Percentiles rank a stretch among this genome's conserved stretches.
Conservation (phyloP, 1,284 basidiomycete species). For the Cryptococcus sp. region DNA sequence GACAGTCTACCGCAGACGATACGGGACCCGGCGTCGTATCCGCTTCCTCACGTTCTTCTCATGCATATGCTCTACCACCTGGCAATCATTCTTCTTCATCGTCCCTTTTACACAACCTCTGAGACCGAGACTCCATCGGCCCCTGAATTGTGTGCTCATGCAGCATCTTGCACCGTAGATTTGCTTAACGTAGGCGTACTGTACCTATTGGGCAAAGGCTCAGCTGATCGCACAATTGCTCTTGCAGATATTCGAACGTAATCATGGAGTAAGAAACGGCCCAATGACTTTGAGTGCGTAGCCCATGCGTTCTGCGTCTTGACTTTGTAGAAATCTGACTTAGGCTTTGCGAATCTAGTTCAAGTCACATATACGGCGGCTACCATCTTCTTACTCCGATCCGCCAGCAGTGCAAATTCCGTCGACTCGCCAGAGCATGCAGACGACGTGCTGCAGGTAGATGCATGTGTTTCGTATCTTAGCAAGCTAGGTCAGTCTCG, state of each 20-base stretch:
- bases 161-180: slow-evolving; percentile 14
- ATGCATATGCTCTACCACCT: slow-evolving; percentile 23
- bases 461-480: neutral
- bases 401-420: slow-evolving; percentile 8
- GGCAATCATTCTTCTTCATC: slow-evolving; percentile 20
- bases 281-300: slow-evolving; percentile 9
- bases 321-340: neutral
- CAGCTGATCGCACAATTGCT: too few relatives aligned
- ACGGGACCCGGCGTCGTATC: slow-evolving; percentile 7
- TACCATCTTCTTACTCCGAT: slow-evolving; percentile 17
- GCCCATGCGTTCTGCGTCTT: neutral
- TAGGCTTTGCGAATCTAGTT: neutral
- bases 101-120: slow-evolving; percentile 20
- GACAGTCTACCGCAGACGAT: slow-evolving; percentile 11
- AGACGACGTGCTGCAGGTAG: slow-evolving; percentile 7
- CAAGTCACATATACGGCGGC: slow-evolving; percentile 11
- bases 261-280: slow-evolving; percentile 5
- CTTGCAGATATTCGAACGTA: slow-evolving; percentile 7
- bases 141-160: slow-evolving; percentile 17
- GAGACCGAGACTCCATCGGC: slow-evolving; percentile 1
- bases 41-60: slow-evolving; percentile 24
- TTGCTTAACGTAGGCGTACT: neutral
- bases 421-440: slow-evolving; percentile 3
- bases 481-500: neutral
- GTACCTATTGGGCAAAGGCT: too few relatives aligned